phyloP scores from a whole-genome alignment of 371 early-diverging fungal species.

The Enterospora canceri region DNA sequence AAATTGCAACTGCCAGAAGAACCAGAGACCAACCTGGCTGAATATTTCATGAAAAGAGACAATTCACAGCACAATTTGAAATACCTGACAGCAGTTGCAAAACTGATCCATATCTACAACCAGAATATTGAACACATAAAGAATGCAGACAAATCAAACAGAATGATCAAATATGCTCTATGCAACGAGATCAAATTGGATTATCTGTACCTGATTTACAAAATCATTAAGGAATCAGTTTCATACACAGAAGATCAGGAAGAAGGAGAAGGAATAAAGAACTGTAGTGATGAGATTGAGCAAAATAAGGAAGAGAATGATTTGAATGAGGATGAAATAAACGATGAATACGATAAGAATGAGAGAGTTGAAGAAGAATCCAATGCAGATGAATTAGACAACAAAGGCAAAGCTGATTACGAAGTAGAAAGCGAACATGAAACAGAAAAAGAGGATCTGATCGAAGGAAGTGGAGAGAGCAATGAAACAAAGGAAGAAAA shows the following conservation, averaged over 20 bases:
- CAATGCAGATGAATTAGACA: background rate
- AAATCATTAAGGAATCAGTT: background rate
- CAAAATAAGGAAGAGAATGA: constrained; percentile 34
- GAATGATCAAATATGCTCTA: background rate
- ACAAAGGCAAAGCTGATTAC: constrained; percentile 14
- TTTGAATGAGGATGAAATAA: constrained; percentile 35
- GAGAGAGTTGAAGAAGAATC: background rate
- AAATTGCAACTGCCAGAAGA: background rate
- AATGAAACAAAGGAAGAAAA: constrained; percentile 27
- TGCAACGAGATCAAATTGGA: background rate
- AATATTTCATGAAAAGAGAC: too few species aligned
- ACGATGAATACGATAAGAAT: constrained; percentile 22
- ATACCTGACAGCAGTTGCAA: too few species aligned
- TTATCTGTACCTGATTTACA: background rate
- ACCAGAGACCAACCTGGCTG: too few species aligned
- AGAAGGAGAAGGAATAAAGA: constrained; percentile 43
- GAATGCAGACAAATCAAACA: background rate
- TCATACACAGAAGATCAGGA: background rate
- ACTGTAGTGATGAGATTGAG: constrained; percentile 44
- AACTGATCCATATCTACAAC: background rate
- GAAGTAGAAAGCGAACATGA: constrained; percentile 11
- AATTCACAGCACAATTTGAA: too few species aligned
- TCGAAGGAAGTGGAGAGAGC: constrained; percentile 28
- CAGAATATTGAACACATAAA: background rate
- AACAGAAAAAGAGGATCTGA: constrained; percentile 37